These are phyloP conservation scores for Phalaenopsis aphrodite DNA, from an alignment of 106 monocot genomes.

Conservation along the genomic window DNA sequence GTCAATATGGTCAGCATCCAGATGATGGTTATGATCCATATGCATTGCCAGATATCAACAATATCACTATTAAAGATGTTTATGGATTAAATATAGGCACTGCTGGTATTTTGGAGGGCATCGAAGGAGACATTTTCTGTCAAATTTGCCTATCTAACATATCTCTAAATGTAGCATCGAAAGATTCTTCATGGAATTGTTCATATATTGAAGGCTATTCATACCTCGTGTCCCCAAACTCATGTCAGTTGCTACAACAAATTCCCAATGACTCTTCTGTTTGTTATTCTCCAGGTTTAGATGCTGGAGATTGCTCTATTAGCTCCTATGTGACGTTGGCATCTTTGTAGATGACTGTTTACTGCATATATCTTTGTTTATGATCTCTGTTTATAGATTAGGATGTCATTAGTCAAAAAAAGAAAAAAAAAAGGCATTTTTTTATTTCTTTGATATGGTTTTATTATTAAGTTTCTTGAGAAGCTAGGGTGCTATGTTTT, in stretches of 20 bases:
- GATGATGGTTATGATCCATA: conserved; percentile 48
- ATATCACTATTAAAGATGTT: conserved; percentile 46
- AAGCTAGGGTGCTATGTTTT: neutral
- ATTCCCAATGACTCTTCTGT: conserved; percentile 16
- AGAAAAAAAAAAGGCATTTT: neutral
- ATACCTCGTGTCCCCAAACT: conserved; percentile 42
- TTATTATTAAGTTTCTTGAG: neutral
- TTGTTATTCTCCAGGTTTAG: conserved; percentile 29
- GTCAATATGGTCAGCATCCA: conserved; percentile 60
- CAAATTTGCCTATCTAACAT: conserved; percentile 58
- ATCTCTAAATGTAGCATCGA: conserved; percentile 23
- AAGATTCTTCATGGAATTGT: conserved; percentile 52
- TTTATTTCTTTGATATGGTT: conserved; percentile 8
- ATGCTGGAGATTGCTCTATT: neutral
- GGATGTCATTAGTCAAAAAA: conserved; percentile 2
- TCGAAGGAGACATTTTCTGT: conserved; percentile 49
- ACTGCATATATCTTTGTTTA: neutral
- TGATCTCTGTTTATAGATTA: conserved; percentile 1
- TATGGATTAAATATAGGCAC: conserved; percentile 28
- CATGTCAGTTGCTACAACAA: conserved; percentile 38
- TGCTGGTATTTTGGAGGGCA: conserved; percentile 55
- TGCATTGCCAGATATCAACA: conserved; percentile 40
- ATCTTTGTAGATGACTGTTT: conserved; percentile 19
- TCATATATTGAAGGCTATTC: conserved; percentile 52
- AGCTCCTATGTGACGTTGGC: conserved; percentile 10